Percentiles rank a stretch among this genome's conserved stretches.
These are phyloP conservation scores for Vararia minispora DNA, from an alignment of 768 basidiomycete genomes.

Conservation along the genomic window DNA sequence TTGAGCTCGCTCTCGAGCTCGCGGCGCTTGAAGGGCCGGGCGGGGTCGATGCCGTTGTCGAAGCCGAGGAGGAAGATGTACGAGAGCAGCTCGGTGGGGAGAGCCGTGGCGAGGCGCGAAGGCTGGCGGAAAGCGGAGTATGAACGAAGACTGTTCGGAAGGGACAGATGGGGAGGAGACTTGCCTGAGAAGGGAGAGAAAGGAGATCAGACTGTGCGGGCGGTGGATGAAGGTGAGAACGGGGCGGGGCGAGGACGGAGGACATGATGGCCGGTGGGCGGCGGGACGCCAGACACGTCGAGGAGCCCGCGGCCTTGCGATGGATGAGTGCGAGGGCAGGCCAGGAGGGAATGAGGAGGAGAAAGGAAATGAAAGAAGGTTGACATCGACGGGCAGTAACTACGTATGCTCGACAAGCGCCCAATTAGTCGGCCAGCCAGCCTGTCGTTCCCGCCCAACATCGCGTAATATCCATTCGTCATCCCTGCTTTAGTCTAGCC, in stretches of 20 bases:
- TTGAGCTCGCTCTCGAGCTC: slow-evolving; percentile 28
- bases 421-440: no score
- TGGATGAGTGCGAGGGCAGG: slow-evolving; percentile 2
- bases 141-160: background rate
- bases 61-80: slow-evolving; percentile 43
- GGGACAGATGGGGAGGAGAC: background rate
- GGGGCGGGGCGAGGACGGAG: no score
- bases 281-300: no score
- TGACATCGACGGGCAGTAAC: no score
- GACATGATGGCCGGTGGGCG: no score
- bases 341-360: background rate
- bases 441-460: background rate
- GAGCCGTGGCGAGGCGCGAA: slow-evolving; percentile 10
- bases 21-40: slow-evolving; percentile 34
- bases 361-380: background rate
- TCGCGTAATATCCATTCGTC: background rate
- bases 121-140: background rate
- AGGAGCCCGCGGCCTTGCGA: no score
- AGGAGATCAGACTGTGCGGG: no score
- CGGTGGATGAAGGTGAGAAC: no score
- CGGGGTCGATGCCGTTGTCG: slow-evolving; percentile 28
- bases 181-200: background rate
- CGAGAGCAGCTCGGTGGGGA: slow-evolving; percentile 23
- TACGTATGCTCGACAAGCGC: no score
- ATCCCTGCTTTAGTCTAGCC: slow-evolving; percentile 18